Evolutionary conservation across 169 alveolate species (phyloP).

Genomic region (Cryptosporidium muris): DNA sequence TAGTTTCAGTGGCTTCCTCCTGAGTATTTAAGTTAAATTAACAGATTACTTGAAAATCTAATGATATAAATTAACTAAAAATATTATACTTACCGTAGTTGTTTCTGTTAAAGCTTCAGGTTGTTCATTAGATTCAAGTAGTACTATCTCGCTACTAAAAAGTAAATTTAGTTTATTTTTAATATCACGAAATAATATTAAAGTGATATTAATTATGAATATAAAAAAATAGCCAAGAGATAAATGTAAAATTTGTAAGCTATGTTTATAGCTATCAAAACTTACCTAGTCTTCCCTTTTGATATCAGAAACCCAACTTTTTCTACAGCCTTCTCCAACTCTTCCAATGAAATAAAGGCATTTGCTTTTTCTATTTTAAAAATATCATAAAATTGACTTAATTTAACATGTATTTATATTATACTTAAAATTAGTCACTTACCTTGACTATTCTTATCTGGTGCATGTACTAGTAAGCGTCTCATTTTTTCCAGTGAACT

Average conservation of each 20-base stretch:
- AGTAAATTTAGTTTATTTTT: too few relatives aligned
- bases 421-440: background rate
- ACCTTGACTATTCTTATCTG: slow-evolving; percentile 46
- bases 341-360: slow-evolving; percentile 58
- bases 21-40: background rate
- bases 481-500: slow-evolving; percentile 55
- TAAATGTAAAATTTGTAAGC: too few relatives aligned
- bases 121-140: background rate
- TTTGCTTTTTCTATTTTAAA: slow-evolving; percentile 28
- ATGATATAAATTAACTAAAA: too few relatives aligned
- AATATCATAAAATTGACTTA: background rate
- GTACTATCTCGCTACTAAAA: background rate
- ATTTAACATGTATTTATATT: too few relatives aligned
- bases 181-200: too few relatives aligned
- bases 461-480: slow-evolving; percentile 33
- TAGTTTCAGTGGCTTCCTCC: slow-evolving; percentile 61
- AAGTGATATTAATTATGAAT: too few relatives aligned
- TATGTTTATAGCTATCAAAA: too few relatives aligned
- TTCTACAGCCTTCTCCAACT: slow-evolving; percentile 37
- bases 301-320: background rate
- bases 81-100: slow-evolving; percentile 11
- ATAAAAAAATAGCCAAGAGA: too few relatives aligned
- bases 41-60: background rate
- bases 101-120: too few relatives aligned
- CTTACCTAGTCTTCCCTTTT: too few relatives aligned